Base-by-base conservation (phyloP, 2,329 filamentous ascomycete genomes). In the Zymoseptoria crescenta region DNA sequence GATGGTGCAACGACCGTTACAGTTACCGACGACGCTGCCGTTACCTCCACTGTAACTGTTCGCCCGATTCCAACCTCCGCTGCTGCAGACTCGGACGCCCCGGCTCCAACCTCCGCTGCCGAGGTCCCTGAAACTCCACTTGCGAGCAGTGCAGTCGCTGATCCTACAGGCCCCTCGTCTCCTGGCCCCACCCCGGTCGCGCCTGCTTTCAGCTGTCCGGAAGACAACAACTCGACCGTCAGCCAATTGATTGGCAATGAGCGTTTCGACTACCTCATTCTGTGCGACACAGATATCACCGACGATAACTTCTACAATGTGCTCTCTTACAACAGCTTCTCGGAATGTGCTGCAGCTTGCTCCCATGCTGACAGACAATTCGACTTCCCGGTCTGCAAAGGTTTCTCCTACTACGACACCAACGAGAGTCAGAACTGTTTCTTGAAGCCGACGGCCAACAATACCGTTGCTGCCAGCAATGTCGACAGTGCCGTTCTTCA, bases 311-410 rank as follows among this genome's bases (percentile, higher is more conserved):
- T 68, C 27, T 66, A 68, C 55, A 59, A 60, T 20, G 57, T 63
- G 3, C 64, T 68, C 8, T 64, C 60, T 13, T 72, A 71, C 57
- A 59, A 56, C 52, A 68, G 62, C 21, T 70, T 70, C 59, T 64
- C 64, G 8, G 64, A 73, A 48, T 73, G 72, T 58, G 65, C 67
- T 13, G 69, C 67, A 20, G 70, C 72, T 54, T 73, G 72, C 56
- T 72, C 71, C 8, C 52, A 62, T 8, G 68, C 66, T n/a, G 65
- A 73, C 57, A 60, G 62, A 41, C 62, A 64, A 4, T 66, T 71
- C 54, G 64, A 67, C 45, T 57, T 54, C 5, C 66, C 68, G 1
- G 67, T 69, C n/a, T 74, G 71, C 59, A 64, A 70, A 58, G 70
- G 68, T 41, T 65, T 69, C 8, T 68, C 67, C 4, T 72, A 67